Evolutionary conservation across 441 rosid genomes (phyloP).

Genomic region (Populus hybrid): DNA sequence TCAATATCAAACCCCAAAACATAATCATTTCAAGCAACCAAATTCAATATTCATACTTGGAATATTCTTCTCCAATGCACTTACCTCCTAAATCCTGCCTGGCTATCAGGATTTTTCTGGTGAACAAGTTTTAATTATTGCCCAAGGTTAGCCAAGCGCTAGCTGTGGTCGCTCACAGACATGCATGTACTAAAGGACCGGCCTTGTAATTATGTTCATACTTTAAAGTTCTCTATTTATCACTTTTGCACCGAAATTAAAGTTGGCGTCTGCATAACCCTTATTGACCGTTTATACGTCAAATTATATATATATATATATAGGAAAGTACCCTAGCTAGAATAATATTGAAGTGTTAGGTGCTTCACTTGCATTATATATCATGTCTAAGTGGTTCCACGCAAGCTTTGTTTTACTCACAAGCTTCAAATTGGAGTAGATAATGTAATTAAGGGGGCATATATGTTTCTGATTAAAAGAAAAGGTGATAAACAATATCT

Average conservation of each 20-base stretch:
- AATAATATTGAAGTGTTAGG: neutral
- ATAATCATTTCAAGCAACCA: neutral
- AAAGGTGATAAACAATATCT: neutral
- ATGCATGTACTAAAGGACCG: slow-evolving; percentile 3
- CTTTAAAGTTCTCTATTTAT: neutral
- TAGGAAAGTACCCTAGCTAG: slow-evolving; percentile 14
- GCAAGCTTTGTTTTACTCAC: slow-evolving; percentile 19
- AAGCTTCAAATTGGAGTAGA: slow-evolving; percentile 8
- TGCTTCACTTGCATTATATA: neutral
- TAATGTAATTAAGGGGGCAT: slow-evolving; percentile 4
- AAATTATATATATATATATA: neutral
- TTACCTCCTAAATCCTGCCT: neutral
- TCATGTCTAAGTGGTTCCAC: slow-evolving; percentile 21
- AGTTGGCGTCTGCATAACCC: neutral
- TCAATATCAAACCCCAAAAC: neutral
- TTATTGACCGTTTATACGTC: slow-evolving; percentile 16
- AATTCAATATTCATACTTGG: neutral
- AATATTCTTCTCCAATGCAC: neutral
- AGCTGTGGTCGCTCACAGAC: neutral
- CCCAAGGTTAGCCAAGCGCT: neutral
- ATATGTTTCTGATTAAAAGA: neutral
- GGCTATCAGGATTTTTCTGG: neutral
- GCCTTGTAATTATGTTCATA: slow-evolving; percentile 6
- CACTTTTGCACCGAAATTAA: neutral
- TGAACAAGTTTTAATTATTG: too few relatives aligned